Base-by-base conservation (phyloP, 306 rosid genomes). In the Lathyrus oleraceus region DNA sequence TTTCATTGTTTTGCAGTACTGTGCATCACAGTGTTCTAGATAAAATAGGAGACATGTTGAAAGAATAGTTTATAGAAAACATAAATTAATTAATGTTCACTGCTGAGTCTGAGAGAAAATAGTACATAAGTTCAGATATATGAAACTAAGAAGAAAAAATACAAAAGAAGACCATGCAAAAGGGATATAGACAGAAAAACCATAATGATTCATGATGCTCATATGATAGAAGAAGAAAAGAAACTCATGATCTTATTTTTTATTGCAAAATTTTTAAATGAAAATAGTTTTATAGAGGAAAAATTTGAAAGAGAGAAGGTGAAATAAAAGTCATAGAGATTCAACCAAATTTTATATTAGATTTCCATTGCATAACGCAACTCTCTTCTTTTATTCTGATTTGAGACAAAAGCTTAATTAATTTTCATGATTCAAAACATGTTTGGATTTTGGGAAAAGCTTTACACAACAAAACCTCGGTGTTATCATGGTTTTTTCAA, bases 11-110 rank as follows among this genome's bases (percentile, higher is more conserved):
- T 70, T 44, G 54, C 63, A 59, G 73, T 61, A 17, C 81, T 47
- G 54, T 25, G 39, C 44, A 48, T 69, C 81, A 58, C 81, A 76
- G 40, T 62, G 65, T 78, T 78, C 76, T 19, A 78, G 81, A 81
- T 76, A 51, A n/a, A n/a, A n/a, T n/a, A n/a, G n/a, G n/a, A n/a
- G n/a, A 71, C 54, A 62, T 27, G 75, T 4, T 52, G 30, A 52
- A 74, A n/a, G 63, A 76, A 65, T 40, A 39, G 63, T 51, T 66
- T 59, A 76, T 77, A 78, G 13, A 65, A 70, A 59, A n/a, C 60
- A 74, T 27, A 59, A 73, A 35, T 44, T 43, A 61, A 63, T 63
- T 70, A 32, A 74, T 17, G 65, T 61, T 17, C 16, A 65, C 39
- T 8, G 4, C 19, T 56, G 48, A 61, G 45, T 47, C 78, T 75